phyloP scores from a whole-genome alignment of 225 moss, liverwort and hornwort species.

The Neckera pumila region DNA sequence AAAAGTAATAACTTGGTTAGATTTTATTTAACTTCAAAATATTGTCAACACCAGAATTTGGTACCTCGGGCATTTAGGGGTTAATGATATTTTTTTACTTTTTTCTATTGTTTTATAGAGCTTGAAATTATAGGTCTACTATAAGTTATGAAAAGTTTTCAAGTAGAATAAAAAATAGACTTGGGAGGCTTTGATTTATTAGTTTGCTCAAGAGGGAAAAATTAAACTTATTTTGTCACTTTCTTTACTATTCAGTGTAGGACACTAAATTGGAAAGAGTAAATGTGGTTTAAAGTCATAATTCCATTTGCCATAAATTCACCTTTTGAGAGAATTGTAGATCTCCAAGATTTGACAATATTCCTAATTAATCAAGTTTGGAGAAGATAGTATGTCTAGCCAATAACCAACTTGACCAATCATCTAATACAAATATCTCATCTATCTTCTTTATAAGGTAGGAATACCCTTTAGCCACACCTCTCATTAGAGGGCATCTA shows the following conservation, averaged over 20 bases:
- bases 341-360: not conserved
- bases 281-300: not conserved
- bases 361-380: not conserved
- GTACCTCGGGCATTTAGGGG: too few species aligned
- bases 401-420: not conserved
- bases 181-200: not conserved
- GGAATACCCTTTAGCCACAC: not conserved
- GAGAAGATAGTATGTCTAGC: fast-evolving
- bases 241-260: not conserved
- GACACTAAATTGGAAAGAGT: not conserved
- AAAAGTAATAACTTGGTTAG: too few species aligned
- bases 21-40: too few species aligned
- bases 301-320: fast-evolving
- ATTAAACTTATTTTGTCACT: not conserved
- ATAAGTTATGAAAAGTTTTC: too few species aligned
- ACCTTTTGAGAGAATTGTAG: not conserved
- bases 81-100: too few species aligned
- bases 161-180: not conserved
- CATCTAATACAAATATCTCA: fast-evolving
- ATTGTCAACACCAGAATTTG: too few species aligned
- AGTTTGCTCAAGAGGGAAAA: not conserved
- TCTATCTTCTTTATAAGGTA: not conserved
- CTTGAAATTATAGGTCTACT: fast-evolving
- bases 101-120: not conserved
- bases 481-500: fast-evolving